Evolutionary conservation across 352 stramenopile genomes (phyloP), one percentile per base, ranked within the genome.

Genomic region (Phytophthora ohioensis): DNA sequence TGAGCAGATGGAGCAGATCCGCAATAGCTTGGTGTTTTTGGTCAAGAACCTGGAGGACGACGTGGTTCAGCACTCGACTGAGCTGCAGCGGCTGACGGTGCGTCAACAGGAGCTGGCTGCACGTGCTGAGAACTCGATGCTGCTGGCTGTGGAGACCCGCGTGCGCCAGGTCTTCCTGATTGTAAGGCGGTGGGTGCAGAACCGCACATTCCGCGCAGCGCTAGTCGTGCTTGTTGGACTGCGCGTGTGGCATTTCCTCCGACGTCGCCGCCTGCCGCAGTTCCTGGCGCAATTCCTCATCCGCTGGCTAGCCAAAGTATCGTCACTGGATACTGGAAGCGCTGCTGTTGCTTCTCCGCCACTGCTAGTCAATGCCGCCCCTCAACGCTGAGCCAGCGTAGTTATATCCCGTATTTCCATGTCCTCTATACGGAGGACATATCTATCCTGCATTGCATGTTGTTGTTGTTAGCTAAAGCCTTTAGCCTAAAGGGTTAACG

Each of bases 1-100:
- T 5, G 69, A 80, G 41, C 78, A 87, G 39, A 74, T 89, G 49
- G 79, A 91, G 38, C 64, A 80, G 47, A 86, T 90, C 64, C 80
- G 84, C 45, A 57, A 68, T 12, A 83, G 73, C 34, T 53, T 93
- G n/a, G 80, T 76, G 59, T 72, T 77, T 32, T 73, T 91, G 7
- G 79, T 90, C 38, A 77, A 85, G 57, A 91, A 75, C 32, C 63
- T 90, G 12, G 82, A 93, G 59, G 82, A 87, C 38, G 80, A 91
- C 31, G 79, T 91, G 13, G 67, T 76, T 17, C 75, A 82, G 54
- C 82, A 91, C 63, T 84, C 89, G 73, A 88, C 78, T 12, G 81
- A 93, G 43, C 63, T 91, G 30, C 84, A 92, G 71, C 75, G 70
- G 17, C 41, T 87, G 3, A 53, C 69, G 4, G 31, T 71, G 31